These are phyloP conservation scores for Purpureocillium lavendulum DNA, from an alignment of 2,329 filamentous ascomycete species.

Conservation along the genomic window DNA sequence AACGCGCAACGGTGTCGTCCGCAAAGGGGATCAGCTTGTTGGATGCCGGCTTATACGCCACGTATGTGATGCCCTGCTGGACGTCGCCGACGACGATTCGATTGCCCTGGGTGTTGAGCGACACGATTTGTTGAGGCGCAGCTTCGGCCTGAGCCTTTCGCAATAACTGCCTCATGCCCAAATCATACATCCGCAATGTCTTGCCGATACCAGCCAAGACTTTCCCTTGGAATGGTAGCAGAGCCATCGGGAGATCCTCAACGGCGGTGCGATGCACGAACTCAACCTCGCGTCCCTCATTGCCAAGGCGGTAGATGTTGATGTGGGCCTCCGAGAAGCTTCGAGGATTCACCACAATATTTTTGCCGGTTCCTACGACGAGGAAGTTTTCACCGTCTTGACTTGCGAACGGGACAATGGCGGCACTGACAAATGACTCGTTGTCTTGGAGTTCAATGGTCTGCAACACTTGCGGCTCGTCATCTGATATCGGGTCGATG, in stretches of 20 bases:
- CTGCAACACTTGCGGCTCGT: conserved; percentile 62
- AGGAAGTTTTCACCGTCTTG: conserved; percentile 86
- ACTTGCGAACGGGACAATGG: conserved; percentile 76
- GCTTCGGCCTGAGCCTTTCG: conserved; percentile 83
- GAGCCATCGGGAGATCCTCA: conserved; percentile 80
- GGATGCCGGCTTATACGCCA: conserved; percentile 86
- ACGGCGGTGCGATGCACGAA: conserved; percentile 96
- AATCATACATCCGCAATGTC: conserved; percentile 78
- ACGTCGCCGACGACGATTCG: conserved; percentile 90
- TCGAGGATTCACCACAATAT: conserved; percentile 71
- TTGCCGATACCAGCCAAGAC: conserved; percentile 79
- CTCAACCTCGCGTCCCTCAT: conserved; percentile 79
- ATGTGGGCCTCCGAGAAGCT: conserved; percentile 75
- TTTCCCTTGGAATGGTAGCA: conserved; percentile 87
- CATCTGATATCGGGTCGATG: conserved; percentile 65
- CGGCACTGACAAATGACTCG: conserved; percentile 81
- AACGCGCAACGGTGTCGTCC: conserved; percentile 82
- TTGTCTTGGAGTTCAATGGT: conserved; percentile 81
- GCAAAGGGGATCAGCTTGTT: conserved; percentile 90
- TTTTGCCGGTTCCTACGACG: conserved; percentile 89
- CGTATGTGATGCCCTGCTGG: conserved; percentile 82
- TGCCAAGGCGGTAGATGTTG: conserved; percentile 83
- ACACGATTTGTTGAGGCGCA: conserved; percentile 74
- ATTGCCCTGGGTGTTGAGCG: conserved; percentile 80
- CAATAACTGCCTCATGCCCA: conserved; percentile 86